These are phyloP conservation scores for Trichoderma afroharzianum DNA, from an alignment of 2,329 filamentous ascomycete genomes.

Conservation along the genomic window DNA sequence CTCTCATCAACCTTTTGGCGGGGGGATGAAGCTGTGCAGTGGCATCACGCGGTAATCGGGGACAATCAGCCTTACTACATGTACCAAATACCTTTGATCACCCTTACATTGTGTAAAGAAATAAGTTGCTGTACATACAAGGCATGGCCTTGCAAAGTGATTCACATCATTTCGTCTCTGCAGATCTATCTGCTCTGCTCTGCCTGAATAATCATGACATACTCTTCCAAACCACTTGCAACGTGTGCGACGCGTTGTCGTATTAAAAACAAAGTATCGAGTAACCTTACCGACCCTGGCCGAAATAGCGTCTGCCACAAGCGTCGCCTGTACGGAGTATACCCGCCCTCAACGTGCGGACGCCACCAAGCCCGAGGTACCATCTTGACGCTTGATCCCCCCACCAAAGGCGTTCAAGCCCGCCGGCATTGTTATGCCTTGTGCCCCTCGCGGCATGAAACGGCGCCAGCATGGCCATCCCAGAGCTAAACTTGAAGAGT, in stretches of 20 bases:
- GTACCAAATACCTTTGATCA: not conserved
- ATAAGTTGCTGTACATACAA: not conserved
- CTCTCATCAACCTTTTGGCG: not conserved
- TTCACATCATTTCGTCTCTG: not conserved
- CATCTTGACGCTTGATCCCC: not conserved
- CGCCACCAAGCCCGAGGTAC: not conserved
- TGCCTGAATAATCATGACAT: not conserved
- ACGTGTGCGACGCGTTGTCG: not conserved
- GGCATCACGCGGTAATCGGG: not conserved
- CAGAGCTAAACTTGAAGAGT: not conserved
- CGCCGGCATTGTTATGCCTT: slow-evolving; percentile 5
- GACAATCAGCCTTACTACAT: not conserved
- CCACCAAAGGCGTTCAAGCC: slow-evolving; percentile 1
- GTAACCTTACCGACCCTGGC: slow-evolving; percentile 15
- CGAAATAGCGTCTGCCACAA: slow-evolving; percentile 7
- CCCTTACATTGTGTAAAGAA: not conserved
- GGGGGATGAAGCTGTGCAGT: not conserved
- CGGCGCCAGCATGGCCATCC: slow-evolving; percentile 15
- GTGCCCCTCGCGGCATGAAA: slow-evolving; percentile 8
- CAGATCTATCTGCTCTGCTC: not conserved
- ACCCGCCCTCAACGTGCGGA: not conserved
- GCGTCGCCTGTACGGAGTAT: not conserved
- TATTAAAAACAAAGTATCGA: slow-evolving; percentile 8
- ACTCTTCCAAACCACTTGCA: not conserved
- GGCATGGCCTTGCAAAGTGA: not conserved